Evolutionary conservation across 352 stramenopile genomes (phyloP).

Genomic region (Phytopythium cucurbitacearum): DNA sequence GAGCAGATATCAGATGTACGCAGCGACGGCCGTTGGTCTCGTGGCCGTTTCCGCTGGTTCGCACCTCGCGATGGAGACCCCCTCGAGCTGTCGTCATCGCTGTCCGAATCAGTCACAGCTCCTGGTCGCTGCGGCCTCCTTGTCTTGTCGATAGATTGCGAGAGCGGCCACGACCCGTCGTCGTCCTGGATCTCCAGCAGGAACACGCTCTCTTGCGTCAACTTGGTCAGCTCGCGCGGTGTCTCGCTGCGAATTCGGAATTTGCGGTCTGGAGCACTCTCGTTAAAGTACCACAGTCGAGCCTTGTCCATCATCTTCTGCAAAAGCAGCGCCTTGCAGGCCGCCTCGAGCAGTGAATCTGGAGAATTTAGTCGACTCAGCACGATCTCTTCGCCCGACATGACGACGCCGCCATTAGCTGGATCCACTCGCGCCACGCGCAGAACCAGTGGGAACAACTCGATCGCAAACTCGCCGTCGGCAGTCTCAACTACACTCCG

Average conservation of each 20-base stretch:
- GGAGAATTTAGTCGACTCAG: constrained; percentile 62
- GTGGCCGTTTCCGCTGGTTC: constrained; percentile 29
- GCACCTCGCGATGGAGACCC: no score
- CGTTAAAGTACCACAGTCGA: constrained; percentile 81
- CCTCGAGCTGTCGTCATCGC: constrained; percentile 5
- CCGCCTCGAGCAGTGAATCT: constrained; percentile 57
- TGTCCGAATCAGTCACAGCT: constrained; percentile 4
- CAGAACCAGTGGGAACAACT: constrained; percentile 78
- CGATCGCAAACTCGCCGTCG: constrained; percentile 39
- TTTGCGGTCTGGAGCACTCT: constrained; percentile 62
- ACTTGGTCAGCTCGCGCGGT: constrained; percentile 40
- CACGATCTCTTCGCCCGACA: constrained; percentile 78
- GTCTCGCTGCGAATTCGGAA: constrained; percentile 47
- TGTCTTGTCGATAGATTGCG: constrained; percentile 41
- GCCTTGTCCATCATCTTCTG: constrained; percentile 69
- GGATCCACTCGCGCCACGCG: constrained; percentile 71
- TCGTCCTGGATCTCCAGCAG: constrained; percentile 81
- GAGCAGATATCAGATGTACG: constrained; percentile 79
- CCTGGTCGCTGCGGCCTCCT: background rate
- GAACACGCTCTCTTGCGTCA: constrained; percentile 77
- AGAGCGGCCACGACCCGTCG: constrained; percentile 82
- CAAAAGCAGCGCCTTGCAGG: constrained; percentile 66
- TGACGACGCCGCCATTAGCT: constrained; percentile 58
- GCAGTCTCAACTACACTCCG: background rate
- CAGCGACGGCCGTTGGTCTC: constrained; percentile 35